phyloP scores from a whole-genome alignment of 2,329 filamentous ascomycete genomes.

The Metarhizium rileyi region DNA sequence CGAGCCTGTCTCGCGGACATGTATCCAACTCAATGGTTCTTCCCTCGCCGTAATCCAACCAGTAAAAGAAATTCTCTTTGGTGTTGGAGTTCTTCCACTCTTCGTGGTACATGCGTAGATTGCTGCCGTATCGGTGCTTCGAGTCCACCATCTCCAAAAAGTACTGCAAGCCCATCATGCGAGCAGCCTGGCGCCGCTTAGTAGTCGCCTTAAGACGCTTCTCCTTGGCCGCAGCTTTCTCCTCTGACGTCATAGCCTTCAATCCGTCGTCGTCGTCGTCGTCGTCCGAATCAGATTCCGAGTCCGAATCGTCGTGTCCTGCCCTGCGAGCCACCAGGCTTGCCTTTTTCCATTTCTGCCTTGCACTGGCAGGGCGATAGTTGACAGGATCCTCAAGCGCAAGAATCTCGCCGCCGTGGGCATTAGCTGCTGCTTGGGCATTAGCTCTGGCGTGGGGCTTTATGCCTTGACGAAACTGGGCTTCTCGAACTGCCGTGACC shows the following conservation, averaged over 20 bases:
- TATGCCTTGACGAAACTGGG: constrained; percentile 41
- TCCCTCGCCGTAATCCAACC: constrained; percentile 78
- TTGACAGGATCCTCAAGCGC: constrained; percentile 10
- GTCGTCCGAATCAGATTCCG: constrained; percentile 35
- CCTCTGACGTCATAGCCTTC: constrained; percentile 24
- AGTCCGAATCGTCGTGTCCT: constrained; percentile 52
- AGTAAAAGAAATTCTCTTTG: constrained; percentile 86
- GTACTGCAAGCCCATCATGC: constrained; percentile 77
- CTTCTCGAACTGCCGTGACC: constrained; percentile 55
- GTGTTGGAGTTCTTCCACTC: constrained; percentile 73
- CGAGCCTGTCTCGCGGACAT: constrained; percentile 64
- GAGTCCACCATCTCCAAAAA: constrained; percentile 78
- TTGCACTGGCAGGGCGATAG: constrained; percentile 31
- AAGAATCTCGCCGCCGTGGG: constrained; percentile 2
- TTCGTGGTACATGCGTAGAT: constrained; percentile 70
- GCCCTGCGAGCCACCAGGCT: constrained; percentile 62
- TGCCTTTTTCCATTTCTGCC: constrained; percentile 66
- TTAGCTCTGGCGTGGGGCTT: constrained; percentile 29
- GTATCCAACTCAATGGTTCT: constrained; percentile 57
- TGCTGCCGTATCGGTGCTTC: constrained; percentile 81
- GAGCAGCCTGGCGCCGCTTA: constrained; percentile 55
- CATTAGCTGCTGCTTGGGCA: constrained; percentile 1
- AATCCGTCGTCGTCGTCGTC: constrained; percentile 26
- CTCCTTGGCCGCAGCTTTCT: constrained; percentile 28
- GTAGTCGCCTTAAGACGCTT: constrained; percentile 39